Conservation (phyloP, 2,329 filamentous ascomycete species). For the Penicillium digitatum region DNA sequence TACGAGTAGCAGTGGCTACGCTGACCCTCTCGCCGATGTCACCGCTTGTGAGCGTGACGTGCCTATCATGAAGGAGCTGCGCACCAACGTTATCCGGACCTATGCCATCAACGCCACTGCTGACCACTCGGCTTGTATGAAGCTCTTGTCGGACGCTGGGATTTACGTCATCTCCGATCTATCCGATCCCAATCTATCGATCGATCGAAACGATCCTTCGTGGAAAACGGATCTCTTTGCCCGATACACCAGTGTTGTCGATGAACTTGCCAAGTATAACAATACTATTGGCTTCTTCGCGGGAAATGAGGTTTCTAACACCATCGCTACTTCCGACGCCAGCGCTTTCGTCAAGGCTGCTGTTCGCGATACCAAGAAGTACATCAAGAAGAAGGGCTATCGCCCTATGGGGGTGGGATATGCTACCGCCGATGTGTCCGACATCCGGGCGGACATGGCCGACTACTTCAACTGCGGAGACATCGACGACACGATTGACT, state of each 20-base stretch:
- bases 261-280: conserved; percentile 71
- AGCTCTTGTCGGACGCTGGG: conserved; percentile 69
- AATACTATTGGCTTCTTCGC: conserved; percentile 96
- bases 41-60: conserved; percentile 74
- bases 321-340: conserved; percentile 75
- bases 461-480: conserved; percentile 87
- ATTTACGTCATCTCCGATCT: conserved; percentile 94
- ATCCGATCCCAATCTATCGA: conserved; percentile 71
- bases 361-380: conserved; percentile 85
- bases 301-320: conserved; percentile 92
- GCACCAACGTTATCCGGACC: conserved; percentile 86
- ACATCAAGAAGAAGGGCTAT: conserved; percentile 74
- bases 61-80: conserved; percentile 68
- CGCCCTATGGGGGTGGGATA: conserved; percentile 83
- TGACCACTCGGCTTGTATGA: conserved; percentile 80
- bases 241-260: conserved; percentile 77
- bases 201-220: conserved; percentile 70
- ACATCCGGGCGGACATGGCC: conserved; percentile 75
- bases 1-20: conserved; percentile 56
- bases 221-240: conserved; percentile 74
- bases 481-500: conserved; percentile 68
- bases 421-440: conserved; percentile 83
- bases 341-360: conserved; percentile 94
- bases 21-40: conserved; percentile 72
- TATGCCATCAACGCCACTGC: conserved; percentile 78